Base-by-base conservation (phyloP, 192 early-diverging fungal genomes). In the Spinellus fusiger region DNA sequence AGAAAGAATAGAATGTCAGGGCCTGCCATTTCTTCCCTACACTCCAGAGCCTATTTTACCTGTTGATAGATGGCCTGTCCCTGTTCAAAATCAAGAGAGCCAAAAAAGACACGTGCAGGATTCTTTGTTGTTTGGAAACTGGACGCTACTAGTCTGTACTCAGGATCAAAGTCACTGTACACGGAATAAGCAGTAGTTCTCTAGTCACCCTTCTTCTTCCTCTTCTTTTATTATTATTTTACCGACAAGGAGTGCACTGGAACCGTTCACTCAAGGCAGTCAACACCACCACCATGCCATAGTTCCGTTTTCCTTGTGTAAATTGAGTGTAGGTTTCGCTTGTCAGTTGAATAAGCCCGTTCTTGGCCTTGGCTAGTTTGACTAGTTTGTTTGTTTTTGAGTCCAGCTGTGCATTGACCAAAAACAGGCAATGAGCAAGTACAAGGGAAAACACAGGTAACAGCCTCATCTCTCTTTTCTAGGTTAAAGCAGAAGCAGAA, bases 161-260 rank as follows among this genome's bases (percentile, higher is more conserved):
- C 90, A 9, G 78, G 73, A 32, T 84, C 84, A 62, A 90, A 88
- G 44, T 85, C 81, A 56, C 89, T 89, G 54, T 9, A 64, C 29
- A 16, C 0, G 0, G 13, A 15, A 15, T 40, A 16, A 40, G n/a
- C 38, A 1, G 12, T 9, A 40, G 38, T 40, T n/a, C n/a, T n/a
- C n/a, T n/a, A n/a, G n/a, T n/a, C n/a, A n/a, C n/a, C n/a, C n/a
- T n/a, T n/a, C n/a, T n/a, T n/a, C n/a, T n/a, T n/a, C n/a, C n/a
- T n/a, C n/a, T n/a, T n/a, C n/a, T n/a, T n/a, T n/a, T n/a, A n/a
- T n/a, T n/a, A n/a, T n/a, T n/a, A n/a, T n/a, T 60, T 59, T 80
- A 89, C 90, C 71, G 80, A 81, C 90, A 92, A 20, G 87, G 87
- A n/a, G 54, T 58, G 62, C 90, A 92, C 22, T 82, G 67, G 66